Conservation (phyloP, 2,329 filamentous ascomycete species). For the Trichoderma endophyticum region DNA sequence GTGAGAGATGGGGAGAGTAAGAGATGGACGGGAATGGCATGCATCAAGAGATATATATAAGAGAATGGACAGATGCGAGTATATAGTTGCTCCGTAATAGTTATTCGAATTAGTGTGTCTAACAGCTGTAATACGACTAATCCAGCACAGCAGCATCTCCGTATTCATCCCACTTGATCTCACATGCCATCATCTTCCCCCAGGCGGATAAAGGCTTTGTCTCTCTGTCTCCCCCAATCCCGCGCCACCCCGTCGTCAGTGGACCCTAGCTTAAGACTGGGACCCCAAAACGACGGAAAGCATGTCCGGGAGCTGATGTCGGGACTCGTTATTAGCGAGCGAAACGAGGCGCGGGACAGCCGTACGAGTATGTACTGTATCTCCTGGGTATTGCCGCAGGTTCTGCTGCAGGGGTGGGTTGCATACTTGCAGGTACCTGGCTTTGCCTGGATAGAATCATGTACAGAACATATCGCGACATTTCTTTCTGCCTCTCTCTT, state of each 20-base stretch:
- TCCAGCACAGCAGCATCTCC: not conserved
- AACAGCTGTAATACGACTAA: not conserved
- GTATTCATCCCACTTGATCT: not conserved
- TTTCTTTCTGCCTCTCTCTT: not conserved
- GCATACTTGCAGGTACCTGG: not conserved
- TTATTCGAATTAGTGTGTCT: not conserved
- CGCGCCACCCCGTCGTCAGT: not conserved
- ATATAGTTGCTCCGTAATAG: not conserved
- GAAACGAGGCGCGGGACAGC: not conserved
- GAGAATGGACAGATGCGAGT: not conserved
- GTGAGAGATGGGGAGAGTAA: not conserved
- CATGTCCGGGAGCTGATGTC: slow-evolving; percentile 7
- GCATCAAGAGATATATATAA: not conserved
- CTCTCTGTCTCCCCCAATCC: not conserved
- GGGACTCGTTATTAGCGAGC: not conserved
- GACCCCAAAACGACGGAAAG: not conserved
- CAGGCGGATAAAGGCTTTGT: not conserved
- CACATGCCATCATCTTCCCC: not conserved
- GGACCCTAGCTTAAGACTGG: not conserved
- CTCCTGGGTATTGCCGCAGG: not conserved
- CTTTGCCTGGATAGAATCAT: not conserved
- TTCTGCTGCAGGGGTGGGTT: not conserved
- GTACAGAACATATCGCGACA: not conserved
- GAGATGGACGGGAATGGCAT: not conserved
- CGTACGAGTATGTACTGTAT: not conserved